Conservation (phyloP, 2,329 filamentous ascomycete species). For the Pseudocercospora pini-densiflorae region DNA sequence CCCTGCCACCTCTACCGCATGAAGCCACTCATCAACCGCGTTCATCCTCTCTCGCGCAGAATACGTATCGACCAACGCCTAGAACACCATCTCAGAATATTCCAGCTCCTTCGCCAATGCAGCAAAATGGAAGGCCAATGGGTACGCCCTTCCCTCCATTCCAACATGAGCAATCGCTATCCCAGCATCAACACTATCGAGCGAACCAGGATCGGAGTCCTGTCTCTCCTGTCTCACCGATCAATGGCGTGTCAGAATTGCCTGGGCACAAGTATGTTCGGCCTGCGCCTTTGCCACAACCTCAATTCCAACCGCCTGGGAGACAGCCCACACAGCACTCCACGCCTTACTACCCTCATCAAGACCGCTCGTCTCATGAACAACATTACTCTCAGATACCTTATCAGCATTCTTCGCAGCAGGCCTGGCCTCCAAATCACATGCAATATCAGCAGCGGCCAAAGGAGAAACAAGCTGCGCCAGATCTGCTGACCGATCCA, state of each 20-base stretch:
- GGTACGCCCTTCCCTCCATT: slow-evolving; percentile 31
- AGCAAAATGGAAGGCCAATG: slow-evolving; percentile 23
- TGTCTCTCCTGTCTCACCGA: slow-evolving; percentile 39
- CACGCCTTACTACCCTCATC: slow-evolving; percentile 24
- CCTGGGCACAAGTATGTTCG: slow-evolving; percentile 27
- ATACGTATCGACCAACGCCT: slow-evolving; percentile 33
- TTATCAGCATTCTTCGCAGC: slow-evolving; percentile 18
- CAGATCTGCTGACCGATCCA: slow-evolving; percentile 66
- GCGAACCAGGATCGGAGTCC: slow-evolving; percentile 33
- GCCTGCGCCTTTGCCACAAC: slow-evolving; percentile 37
- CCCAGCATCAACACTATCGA: slow-evolving; percentile 28
- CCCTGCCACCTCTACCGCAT: slow-evolving; percentile 42
- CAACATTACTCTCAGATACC: slow-evolving; percentile 9
- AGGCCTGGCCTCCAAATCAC: slow-evolving; percentile 10
- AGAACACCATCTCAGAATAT: slow-evolving; percentile 15
- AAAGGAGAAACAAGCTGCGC: slow-evolving; percentile 44
- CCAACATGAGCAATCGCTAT: slow-evolving; percentile 42
- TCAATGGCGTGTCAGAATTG: slow-evolving; percentile 30
- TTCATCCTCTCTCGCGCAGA: slow-evolving; percentile 23
- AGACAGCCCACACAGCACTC: slow-evolving; percentile 14
- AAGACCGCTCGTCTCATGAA: slow-evolving; percentile 14
- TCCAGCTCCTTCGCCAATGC: slow-evolving; percentile 6
- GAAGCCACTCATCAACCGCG: slow-evolving; percentile 24
- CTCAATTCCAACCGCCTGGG: slow-evolving; percentile 23
- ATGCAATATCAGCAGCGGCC: slow-evolving; percentile 25